A percentile compares a stretch with the other conserved stretches of the same genome.
Evolutionary conservation across 2,329 filamentous ascomycete species (phyloP).

Genomic region (Hirsutella rhossiliensis): DNA sequence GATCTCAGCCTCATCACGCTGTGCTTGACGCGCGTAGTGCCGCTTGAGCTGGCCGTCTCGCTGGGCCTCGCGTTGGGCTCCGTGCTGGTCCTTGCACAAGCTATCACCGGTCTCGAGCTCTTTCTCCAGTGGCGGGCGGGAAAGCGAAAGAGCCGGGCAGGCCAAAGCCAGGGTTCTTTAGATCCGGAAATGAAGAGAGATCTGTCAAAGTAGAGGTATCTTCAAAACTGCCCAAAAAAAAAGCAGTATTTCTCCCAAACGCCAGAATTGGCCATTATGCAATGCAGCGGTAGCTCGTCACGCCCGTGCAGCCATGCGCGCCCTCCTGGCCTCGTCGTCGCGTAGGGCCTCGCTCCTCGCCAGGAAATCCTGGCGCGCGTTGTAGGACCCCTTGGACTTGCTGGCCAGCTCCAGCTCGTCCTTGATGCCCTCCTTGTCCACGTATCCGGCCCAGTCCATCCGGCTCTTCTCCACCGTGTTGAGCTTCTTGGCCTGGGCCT

Average conservation of each 20-base stretch:
- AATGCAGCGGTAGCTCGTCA: conserved; percentile 8
- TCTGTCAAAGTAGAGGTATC: neutral
- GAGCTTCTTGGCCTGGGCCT: conserved; percentile 47
- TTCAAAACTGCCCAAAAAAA: neutral
- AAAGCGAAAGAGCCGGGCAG: neutral
- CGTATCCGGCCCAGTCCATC: conserved; percentile 62
- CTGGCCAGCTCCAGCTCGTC: conserved; percentile 55
- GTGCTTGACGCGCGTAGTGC: conserved; percentile 14
- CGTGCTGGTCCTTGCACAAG: conserved; percentile 11
- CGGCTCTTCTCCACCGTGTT: conserved; percentile 62
- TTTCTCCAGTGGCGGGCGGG: neutral
- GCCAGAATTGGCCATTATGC: neutral
- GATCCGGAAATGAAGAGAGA: neutral
- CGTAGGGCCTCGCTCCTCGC: conserved; percentile 50
- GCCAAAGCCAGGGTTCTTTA: too few species aligned
- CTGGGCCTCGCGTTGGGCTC: conserved; percentile 12
- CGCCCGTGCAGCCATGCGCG: conserved; percentile 30
- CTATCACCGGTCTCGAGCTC: conserved; percentile 2
- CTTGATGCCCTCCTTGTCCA: conserved; percentile 59
- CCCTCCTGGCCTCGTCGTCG: conserved; percentile 47
- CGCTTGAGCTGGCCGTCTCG: conserved; percentile 13
- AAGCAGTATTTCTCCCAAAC: neutral
- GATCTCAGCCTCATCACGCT: conserved; percentile 15
- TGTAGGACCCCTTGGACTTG: conserved; percentile 52
- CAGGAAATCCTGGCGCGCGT: conserved; percentile 51